These are phyloP conservation scores for Sisymbrium altissimum DNA, from an alignment of 345 rosid species.

Conservation along the genomic window DNA sequence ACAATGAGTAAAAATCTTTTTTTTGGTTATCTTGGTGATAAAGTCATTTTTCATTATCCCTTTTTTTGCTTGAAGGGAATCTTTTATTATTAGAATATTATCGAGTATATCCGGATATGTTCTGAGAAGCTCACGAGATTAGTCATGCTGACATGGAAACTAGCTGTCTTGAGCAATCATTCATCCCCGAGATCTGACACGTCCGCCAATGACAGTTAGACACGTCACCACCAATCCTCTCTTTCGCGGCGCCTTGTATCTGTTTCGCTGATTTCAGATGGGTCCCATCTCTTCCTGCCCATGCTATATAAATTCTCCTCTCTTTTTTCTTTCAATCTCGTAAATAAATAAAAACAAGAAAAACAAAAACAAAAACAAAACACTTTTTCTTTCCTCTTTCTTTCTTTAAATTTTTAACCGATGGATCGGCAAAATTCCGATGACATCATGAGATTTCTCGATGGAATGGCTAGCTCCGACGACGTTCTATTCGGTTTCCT, in stretches of 20 bases:
- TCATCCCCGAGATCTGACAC: neutral
- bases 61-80: neutral
- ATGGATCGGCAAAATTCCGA: slow-evolving; percentile 41
- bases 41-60: neutral
- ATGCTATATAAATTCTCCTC: slow-evolving; percentile 1
- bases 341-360: neutral
- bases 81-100: neutral
- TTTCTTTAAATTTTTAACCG: neutral
- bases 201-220: slow-evolving; percentile 8
- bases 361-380: neutral
- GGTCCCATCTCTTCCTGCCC: slow-evolving; percentile 29
- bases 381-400: neutral
- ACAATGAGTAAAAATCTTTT: neutral
- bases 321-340: neutral
- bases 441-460: slow-evolving; percentile 48
- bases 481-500: slow-evolving; percentile 61
- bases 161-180: slow-evolving; percentile 40
- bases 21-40: neutral
- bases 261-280: slow-evolving; percentile 34
- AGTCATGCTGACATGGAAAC: slow-evolving; percentile 44
- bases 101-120: slow-evolving; percentile 43
- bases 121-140: slow-evolving; percentile 11
- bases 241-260: slow-evolving; percentile 55
- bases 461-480: slow-evolving; percentile 49
- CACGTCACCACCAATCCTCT: slow-evolving; percentile 29